Evolutionary conservation across 108 stramenopile species (phyloP).

Genomic region (Nitzschia palea): DNA sequence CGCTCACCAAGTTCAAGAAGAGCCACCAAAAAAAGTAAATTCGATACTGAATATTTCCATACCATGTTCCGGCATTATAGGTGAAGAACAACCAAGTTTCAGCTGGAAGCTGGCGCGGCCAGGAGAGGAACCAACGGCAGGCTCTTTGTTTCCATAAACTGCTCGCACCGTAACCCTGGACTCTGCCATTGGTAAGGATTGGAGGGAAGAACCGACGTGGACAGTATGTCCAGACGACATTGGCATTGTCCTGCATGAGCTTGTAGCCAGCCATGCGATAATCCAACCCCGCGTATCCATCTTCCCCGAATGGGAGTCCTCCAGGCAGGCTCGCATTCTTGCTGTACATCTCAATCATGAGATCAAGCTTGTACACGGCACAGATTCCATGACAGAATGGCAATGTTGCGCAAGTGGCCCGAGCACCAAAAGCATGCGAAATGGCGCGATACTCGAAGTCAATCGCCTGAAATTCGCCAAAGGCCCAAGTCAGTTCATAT

Average conservation of each 20-base stretch:
- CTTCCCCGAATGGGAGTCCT: conserved; percentile 13
- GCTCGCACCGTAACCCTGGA: conserved; percentile 16
- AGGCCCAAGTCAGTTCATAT: too few species aligned
- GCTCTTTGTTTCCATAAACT: conserved; percentile 18
- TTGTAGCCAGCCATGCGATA: conserved; percentile 15
- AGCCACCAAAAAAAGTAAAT: conserved; percentile 21
- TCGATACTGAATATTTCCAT: conserved; percentile 18
- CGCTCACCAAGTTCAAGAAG: conserved; percentile 16
- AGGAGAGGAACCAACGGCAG: conserved; percentile 20
- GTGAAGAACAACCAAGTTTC: conserved; percentile 10
- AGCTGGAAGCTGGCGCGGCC: conserved; percentile 14
- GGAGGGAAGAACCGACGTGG: conserved; percentile 18
- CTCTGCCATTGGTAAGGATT: conserved; percentile 12
- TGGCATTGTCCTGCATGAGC: conserved; percentile 15
- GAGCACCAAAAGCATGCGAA: conserved; percentile 17
- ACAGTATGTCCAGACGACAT: conserved; percentile 10
- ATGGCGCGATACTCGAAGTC: conserved; percentile 17
- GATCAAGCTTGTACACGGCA: conserved; percentile 18
- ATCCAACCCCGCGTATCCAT: conserved; percentile 13
- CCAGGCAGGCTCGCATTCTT: conserved; percentile 17
- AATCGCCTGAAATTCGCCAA: conserved; percentile 12
- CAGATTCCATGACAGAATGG: conserved; percentile 16
- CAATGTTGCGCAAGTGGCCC: conserved; percentile 7
- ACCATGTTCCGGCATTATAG: conserved; percentile 13
- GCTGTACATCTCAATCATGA: conserved; percentile 20